Conservation (phyloP, 2,329 filamentous ascomycete species). For the Penicillium sp. region DNA sequence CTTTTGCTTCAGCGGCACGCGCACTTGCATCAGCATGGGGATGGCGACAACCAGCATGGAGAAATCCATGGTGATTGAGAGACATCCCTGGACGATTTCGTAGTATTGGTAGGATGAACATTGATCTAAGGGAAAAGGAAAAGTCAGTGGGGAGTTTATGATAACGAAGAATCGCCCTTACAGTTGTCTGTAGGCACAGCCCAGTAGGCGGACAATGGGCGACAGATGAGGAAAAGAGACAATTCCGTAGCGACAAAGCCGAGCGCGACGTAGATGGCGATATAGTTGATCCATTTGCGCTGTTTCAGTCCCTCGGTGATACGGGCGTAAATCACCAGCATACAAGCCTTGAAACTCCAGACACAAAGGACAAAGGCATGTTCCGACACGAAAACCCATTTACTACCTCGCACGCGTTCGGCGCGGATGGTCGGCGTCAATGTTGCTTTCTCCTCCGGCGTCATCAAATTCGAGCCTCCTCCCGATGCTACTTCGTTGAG, state of each 20-base stretch:
- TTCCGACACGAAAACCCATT: constrained; percentile 59
- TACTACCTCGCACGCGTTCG: constrained; percentile 50
- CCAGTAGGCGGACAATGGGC: constrained; percentile 49
- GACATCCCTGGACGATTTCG: constrained; percentile 43
- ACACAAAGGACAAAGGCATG: constrained; percentile 55
- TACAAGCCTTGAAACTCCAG: constrained; percentile 52
- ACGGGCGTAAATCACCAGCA: constrained; percentile 50
- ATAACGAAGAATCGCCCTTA: constrained; percentile 12
- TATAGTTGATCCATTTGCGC: constrained; percentile 35
- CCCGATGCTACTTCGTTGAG: constrained; percentile 52
- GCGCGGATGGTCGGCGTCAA: constrained; percentile 48
- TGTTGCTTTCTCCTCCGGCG: constrained; percentile 41
- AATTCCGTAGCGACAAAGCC: constrained; percentile 49
- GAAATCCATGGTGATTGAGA: constrained; percentile 44
- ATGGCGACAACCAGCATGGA: constrained; percentile 43
- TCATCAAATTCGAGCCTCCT: constrained; percentile 58
- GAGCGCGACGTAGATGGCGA: constrained; percentile 41
- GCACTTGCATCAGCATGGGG: constrained; percentile 40
- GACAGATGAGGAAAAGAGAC: constrained; percentile 49
- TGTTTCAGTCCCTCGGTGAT: constrained; percentile 43
- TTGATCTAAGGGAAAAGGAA: constrained; percentile 28
- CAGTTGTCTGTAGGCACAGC: constrained; percentile 43
- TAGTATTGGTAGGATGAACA: constrained; percentile 44
- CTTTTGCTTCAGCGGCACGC: constrained; percentile 41
- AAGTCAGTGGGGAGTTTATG: constrained; percentile 5